phyloP scores from a whole-genome alignment of 306 rosid genomes.

The Fragaria nilgerrensis region DNA sequence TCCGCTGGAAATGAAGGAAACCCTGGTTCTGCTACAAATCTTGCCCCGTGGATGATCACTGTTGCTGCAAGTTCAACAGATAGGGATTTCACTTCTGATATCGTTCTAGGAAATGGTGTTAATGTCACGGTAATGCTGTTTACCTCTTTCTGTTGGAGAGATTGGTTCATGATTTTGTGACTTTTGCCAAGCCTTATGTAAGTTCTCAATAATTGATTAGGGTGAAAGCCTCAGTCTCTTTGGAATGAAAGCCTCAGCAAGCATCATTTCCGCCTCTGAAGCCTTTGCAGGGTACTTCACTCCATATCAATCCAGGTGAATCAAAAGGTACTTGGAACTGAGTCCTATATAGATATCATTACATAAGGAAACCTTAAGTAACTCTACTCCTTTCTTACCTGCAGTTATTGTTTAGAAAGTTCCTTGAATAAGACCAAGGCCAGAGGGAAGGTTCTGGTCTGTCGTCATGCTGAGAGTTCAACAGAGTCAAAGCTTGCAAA shows the following conservation, averaged over 20 bases:
- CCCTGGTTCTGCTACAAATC: constrained; percentile 64
- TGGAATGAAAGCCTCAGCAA: constrained; percentile 53
- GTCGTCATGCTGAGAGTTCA: constrained; percentile 61
- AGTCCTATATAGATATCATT: constrained; percentile 22
- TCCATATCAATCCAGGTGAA: constrained; percentile 94
- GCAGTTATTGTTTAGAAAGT: constrained; percentile 72
- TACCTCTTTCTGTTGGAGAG: constrained; percentile 5
- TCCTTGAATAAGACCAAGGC: constrained; percentile 67
- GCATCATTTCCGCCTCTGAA: constrained; percentile 62
- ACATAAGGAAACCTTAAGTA: constrained; percentile 30
- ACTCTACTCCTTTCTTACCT: constrained; percentile 24
- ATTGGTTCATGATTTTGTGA: constrained; percentile 5
- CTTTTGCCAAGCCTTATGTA: constrained; percentile 6
- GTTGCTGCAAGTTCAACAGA: constrained; percentile 81
- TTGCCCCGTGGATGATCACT: constrained; percentile 78
- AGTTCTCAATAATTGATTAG: constrained; percentile 31
- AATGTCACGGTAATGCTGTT: constrained; percentile 52
- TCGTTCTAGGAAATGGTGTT: constrained; percentile 44
- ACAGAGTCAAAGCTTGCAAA: constrained; percentile 61
- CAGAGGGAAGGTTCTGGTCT: constrained; percentile 74
- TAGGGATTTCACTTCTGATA: constrained; percentile 69
- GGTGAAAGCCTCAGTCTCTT: constrained; percentile 66
- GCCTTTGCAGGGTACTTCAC: constrained; percentile 78
- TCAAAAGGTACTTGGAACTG: constrained; percentile 60
- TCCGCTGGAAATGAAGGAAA: constrained; percentile 69